Evolutionary conservation across 371 early-diverging fungal species (phyloP).

Genomic region (Fennellomyces sp.): DNA sequence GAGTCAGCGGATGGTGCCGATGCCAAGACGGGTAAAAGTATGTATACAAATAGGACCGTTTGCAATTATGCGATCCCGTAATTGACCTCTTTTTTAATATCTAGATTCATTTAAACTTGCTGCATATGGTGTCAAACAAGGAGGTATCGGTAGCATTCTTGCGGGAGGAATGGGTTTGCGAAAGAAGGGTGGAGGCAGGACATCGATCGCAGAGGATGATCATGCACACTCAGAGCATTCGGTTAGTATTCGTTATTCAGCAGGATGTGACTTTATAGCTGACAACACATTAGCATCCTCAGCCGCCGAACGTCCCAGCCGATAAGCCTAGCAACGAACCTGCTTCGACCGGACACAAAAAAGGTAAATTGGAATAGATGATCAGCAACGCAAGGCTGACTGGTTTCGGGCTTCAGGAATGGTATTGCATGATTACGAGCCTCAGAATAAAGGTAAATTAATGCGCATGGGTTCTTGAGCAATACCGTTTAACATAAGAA

Average conservation of each 20-base stretch:
- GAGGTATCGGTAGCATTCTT: slow-evolving; percentile 78
- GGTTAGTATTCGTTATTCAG: not conserved
- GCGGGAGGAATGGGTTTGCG: slow-evolving; percentile 58
- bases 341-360: not conserved
- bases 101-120: slow-evolving; percentile 54
- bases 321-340: not conserved
- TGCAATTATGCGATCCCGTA: not conserved
- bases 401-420: slow-evolving; percentile 28
- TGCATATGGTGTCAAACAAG: slow-evolving; percentile 81
- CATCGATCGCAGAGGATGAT: slow-evolving; percentile 3
- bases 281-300: too few species aligned
- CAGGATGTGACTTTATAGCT: too few species aligned
- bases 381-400: not conserved
- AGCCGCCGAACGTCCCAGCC: not conserved
- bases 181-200: slow-evolving; percentile 24
- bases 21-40: not conserved
- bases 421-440: slow-evolving; percentile 60
- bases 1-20: slow-evolving; percentile 1
- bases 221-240: not conserved
- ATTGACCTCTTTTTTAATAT: too few species aligned
- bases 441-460: slow-evolving; percentile 54
- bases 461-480: not conserved
- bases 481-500: not conserved
- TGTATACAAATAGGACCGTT: not conserved
- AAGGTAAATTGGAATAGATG: slow-evolving; percentile 5